Percentiles rank a stretch among this genome's conserved stretches.
These are phyloP conservation scores for Escovopsis weberi DNA, from an alignment of 2,329 filamentous ascomycete species.

Conservation along the genomic window DNA sequence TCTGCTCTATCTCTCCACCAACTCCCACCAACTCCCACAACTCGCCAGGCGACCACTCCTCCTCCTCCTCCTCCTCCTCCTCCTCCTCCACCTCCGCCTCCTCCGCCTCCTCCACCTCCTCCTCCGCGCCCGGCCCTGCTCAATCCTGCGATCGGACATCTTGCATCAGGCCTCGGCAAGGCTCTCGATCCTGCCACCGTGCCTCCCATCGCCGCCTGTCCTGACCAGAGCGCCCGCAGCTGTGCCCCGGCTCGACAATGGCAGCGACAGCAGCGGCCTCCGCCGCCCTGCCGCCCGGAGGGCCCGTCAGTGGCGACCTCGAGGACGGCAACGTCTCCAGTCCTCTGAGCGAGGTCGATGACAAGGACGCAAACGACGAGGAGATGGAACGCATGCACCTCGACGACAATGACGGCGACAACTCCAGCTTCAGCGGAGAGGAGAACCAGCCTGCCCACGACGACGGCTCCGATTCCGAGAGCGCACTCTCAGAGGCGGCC, in stretches of 20 bases:
- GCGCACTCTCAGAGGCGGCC: constrained; percentile 40
- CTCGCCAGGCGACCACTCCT: constrained; percentile 2
- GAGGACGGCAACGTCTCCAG: constrained; percentile 68
- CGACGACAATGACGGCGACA: constrained; percentile 19
- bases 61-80: no score
- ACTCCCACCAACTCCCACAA: not conserved
- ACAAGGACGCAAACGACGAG: constrained; percentile 58
- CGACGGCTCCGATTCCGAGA: constrained; percentile 31
- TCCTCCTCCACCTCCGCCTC: no score
- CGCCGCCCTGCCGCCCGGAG: constrained; percentile 31
- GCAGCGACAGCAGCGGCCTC: constrained; percentile 37
- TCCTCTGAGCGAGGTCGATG: constrained; percentile 83
- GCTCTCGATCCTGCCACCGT: not conserved
- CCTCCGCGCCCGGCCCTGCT: constrained; percentile 4
- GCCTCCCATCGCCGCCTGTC: not conserved
- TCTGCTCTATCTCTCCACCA: not conserved
- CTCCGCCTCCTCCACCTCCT: not conserved
- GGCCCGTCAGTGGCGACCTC: constrained; percentile 26
- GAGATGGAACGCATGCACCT: constrained; percentile 45
- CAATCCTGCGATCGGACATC: constrained; percentile 2
- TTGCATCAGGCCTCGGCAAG: not conserved
- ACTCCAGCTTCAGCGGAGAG: constrained; percentile 14
- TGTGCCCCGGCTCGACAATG: constrained; percentile 23
- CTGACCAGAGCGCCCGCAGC: constrained; percentile 6
- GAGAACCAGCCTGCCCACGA: constrained; percentile 13